Percentiles rank a stretch among this genome's conserved stretches.
Evolutionary conservation across 73 alveolate genomes (phyloP).

Genomic region (Halteria grandinella): DNA sequence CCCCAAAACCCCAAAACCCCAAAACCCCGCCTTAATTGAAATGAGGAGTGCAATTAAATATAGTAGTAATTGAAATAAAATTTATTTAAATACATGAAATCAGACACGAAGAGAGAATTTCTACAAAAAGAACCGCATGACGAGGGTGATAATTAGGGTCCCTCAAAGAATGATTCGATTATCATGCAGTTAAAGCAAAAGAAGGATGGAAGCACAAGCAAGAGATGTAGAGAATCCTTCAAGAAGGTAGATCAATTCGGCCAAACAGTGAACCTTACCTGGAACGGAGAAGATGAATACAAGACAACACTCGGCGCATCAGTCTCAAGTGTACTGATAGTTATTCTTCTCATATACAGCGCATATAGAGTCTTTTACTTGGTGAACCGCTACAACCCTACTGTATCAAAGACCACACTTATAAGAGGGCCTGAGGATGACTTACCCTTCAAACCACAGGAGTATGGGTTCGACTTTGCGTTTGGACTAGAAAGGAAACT

Average conservation of each 20-base stretch:
- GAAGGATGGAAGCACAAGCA: no score
- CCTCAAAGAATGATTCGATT: no score
- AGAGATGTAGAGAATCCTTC: background rate
- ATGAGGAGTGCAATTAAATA: no score
- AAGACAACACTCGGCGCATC: conserved; percentile 16
- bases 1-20: no score
- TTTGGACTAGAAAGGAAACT: conserved; percentile 18
- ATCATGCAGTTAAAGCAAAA: no score
- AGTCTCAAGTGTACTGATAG: conserved; percentile 2
- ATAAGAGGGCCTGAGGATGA: background rate
- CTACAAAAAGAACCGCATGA: no score
- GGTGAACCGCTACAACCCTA: background rate
- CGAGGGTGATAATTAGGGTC: no score
- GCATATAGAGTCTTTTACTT: background rate
- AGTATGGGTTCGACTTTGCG: conserved; percentile 27
- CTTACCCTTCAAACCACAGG: background rate
- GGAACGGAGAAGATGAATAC: conserved; percentile 13
- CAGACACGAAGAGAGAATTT: no score
- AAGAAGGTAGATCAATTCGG: background rate
- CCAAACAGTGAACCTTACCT: background rate
- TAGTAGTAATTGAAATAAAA: no score
- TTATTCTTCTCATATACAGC: background rate
- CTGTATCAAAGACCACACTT: background rate
- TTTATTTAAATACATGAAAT: no score
- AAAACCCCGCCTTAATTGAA: no score